These are phyloP conservation scores for Cryphonectria naterciae DNA, from an alignment of 2,329 filamentous ascomycete genomes.

Conservation along the genomic window DNA sequence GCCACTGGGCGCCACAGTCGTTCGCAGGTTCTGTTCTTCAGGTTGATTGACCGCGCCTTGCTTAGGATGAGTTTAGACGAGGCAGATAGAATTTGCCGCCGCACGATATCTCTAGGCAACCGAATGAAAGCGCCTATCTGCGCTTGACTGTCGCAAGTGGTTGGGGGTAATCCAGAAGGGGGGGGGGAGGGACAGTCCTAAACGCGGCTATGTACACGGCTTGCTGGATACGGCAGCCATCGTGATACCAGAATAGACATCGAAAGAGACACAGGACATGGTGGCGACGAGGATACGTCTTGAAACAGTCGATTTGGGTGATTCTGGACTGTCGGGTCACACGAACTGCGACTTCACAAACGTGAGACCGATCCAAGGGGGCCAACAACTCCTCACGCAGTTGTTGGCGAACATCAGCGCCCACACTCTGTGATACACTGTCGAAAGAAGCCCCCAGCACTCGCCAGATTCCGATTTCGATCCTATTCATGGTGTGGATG, in stretches of 20 bases:
- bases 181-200: not conserved
- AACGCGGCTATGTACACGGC: not conserved
- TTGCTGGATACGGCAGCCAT: not conserved
- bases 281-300: not conserved
- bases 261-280: not conserved
- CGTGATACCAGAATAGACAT: not conserved
- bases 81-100: constrained; percentile 8
- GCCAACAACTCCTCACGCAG: not conserved
- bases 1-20: not conserved
- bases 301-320: not conserved
- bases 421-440: not conserved
- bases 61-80: constrained; percentile 1
- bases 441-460: not conserved
- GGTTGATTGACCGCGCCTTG: constrained; percentile 9
- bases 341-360: not conserved
- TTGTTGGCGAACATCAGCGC: not conserved
- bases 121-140: not conserved
- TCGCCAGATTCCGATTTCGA: not conserved
- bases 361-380: not conserved
- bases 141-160: constrained; percentile 6
- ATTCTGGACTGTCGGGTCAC: not conserved
- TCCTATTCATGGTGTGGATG: not conserved
- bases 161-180: not conserved
- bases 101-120: constrained; percentile 1
- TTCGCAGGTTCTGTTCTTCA: not conserved